A percentile compares a stretch with the other conserved stretches of the same genome.
Evolutionary conservation across 148 eudicot species (phyloP).

Genomic region (Camellia japonica): DNA sequence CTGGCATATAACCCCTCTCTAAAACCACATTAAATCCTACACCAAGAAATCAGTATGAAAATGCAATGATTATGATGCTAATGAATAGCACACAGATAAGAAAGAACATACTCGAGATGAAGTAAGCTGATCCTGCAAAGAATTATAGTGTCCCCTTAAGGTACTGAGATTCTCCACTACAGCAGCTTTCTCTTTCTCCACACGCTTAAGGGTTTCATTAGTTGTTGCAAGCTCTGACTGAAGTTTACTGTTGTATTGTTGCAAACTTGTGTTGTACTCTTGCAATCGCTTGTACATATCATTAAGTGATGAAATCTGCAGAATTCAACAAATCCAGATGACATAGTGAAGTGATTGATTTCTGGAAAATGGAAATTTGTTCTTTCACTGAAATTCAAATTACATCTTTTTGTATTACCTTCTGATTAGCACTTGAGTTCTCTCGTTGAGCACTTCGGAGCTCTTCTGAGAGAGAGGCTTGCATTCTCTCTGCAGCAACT

Average conservation of each 20-base stretch:
- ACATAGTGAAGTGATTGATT: neutral
- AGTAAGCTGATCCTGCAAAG: conserved; percentile 79
- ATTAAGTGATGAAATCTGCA: conserved; percentile 77
- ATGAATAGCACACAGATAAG: neutral
- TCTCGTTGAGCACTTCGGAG: conserved; percentile 65
- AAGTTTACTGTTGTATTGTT: conserved; percentile 91
- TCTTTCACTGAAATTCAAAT: neutral
- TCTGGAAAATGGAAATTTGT: neutral
- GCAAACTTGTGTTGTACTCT: conserved; percentile 90
- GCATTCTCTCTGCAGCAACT: conserved; percentile 62
- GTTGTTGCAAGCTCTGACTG: conserved; percentile 81
- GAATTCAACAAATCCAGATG: conserved; percentile 13
- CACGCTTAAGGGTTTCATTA: conserved; percentile 78
- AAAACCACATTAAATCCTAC: neutral
- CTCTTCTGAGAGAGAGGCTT: conserved; percentile 60
- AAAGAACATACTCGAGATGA: conserved; percentile 51
- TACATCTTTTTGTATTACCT: conserved; percentile 37
- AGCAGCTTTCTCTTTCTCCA: conserved; percentile 79
- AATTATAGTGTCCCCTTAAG: conserved; percentile 66
- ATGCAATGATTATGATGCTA: neutral
- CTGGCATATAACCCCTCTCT: neutral
- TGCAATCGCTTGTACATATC: conserved; percentile 91
- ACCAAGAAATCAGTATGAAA: neutral
- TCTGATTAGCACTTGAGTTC: conserved; percentile 57
- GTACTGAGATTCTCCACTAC: conserved; percentile 77